Base-by-base conservation (phyloP, 2,329 filamentous ascomycete species). In the Trichoderma atroviride region DNA sequence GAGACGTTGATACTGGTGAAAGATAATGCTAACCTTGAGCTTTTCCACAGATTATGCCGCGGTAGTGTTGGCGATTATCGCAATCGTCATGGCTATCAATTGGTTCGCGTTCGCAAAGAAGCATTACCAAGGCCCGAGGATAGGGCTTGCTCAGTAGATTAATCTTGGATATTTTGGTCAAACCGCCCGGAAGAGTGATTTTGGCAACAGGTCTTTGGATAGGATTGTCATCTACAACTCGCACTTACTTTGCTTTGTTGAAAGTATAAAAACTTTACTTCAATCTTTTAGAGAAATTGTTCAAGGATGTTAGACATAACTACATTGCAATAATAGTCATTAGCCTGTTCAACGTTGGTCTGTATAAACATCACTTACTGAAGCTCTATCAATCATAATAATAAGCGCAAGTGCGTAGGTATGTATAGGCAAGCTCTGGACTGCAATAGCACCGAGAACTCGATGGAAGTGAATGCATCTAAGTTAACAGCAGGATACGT, bases 51-150 rank as follows among this genome's bases (percentile, higher is more conserved):
- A 70, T 35, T 70, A 70, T 24, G 68, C 68, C 6, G 62, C 53
- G 7, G 68, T 56, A 1, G 68, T 70, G 3, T 29, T 70, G 19
- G 63, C 56, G 4, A 50, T 70, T 5, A 47, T 70, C 47, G 68
- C 33, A 7, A 47, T 70, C 33, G 35, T 68, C 22, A 62, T 50
- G 29, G 14, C 47, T 2, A 14, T 37, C 0, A 70, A 70, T 27
- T 70, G 69, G 69, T 52, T 62, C 16, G 27, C 22, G 3, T 70
- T 53, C 53, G 69, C 69, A 11, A 61, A 24, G 29, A 70, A 70
- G 52, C 27, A 68, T 40, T 70, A 62, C 7, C 69, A 70, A 13
- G 69, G 69, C 2, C 69, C 69, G 14, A 57, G 69, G 6, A 62
- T 70, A 24, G 50, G 24, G 10, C 13, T 62, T 14, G 24, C 56